Evolutionary conservation across 352 stramenopile species (phyloP), one percentile per base, ranked within the genome.

Genomic region (Phytopythium mirpurense): DNA sequence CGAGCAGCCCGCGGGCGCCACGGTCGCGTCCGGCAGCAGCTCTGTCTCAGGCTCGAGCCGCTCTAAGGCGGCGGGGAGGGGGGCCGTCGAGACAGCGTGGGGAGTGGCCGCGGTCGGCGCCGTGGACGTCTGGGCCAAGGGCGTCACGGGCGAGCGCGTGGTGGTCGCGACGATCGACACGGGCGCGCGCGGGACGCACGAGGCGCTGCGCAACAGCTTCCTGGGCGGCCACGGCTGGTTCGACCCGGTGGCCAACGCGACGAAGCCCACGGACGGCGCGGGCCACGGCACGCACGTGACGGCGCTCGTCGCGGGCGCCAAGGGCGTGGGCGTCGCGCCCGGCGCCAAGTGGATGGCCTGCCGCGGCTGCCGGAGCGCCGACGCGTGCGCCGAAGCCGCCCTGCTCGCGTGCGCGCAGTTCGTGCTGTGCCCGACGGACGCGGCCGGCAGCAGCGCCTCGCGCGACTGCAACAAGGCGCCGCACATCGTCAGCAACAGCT

Each of bases 401-500:
- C 49, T 86, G 12, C 38, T 86, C n/a, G 49, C 57, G n/a, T 84
- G 70, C 46, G 56, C 59, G 7, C 66, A 86, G 63, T 86, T 77
- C 44, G 62, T 86, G 26, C 21, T 77, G 35, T 86, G 75, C 42
- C 75, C 73, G 2, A 80, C 70, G 1, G 63, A 83, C 56, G 36
- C 57, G 12, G 57, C 54, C 8, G 70, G 72, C 21, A 57, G 34
- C 11, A 70, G 67, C 50, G 45, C 35, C 11, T 51, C 44, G 16
- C 23, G 46, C 31, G 54, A 77, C 38, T 86, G 74, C 43, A 68
- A 59, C 29, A 75, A 82, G 53, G 65, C 66, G 2, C 71, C 71
- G 15, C 59, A 65, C 43, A 55, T 83, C 9, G 57, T 83, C n/a
- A 83, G 72, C 56, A 83, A 81, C 57, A 79, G 67, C 54, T 83